Evolutionary conservation across 2,329 filamentous ascomycete genomes (phyloP), one percentile per base, ranked within the genome.

Genomic region (Aspergillus brasiliensis): DNA sequence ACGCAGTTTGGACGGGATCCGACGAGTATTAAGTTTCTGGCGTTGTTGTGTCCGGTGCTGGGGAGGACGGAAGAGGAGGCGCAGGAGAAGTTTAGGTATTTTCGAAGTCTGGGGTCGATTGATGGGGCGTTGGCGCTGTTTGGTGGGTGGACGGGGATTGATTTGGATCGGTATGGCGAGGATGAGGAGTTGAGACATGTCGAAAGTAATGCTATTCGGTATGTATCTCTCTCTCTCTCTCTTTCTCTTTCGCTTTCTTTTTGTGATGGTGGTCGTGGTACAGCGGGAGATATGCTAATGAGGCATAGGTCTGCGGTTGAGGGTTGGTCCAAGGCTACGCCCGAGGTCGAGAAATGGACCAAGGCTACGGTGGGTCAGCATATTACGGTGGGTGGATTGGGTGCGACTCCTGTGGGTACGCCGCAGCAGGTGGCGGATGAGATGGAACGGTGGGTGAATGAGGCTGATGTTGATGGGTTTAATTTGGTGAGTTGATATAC

Each of bases 381-480:
- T 64, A 84, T 91, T 52, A 85, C 84, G 44, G 81, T 91, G 11
- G 89, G 89, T 4, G 89, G 89, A 1, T 82, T 90, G 17, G 87
- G 88, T 0, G 84, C 87, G 0, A 82, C 86, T 0, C 73, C 87
- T 2, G 85, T 91, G 0, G 89, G 89, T 0, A 90, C 86, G 0
- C 78, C 88, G 0, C 72, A 80, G 15, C 83, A 86, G 64, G 87
- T 91, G 1, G 89, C 87, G 0, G 88, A 91, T 69, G 82, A 83
- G 46, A 79, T 92, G 58, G 86, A 91, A 73, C 74, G 79, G 0
- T 91, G 89, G 88, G 79, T 91, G 0, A 69, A 78, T 5, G 88
- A 90, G 70, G 88, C 86, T 0, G 89, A 90, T 64, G 83, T 91
- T 1, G 89, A 91, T 69, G 89, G 89, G 0, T 92, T 92, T 75